Base-by-base conservation (phyloP, 805 yeast species). In the Metschnikowia amazonensis region DNA sequence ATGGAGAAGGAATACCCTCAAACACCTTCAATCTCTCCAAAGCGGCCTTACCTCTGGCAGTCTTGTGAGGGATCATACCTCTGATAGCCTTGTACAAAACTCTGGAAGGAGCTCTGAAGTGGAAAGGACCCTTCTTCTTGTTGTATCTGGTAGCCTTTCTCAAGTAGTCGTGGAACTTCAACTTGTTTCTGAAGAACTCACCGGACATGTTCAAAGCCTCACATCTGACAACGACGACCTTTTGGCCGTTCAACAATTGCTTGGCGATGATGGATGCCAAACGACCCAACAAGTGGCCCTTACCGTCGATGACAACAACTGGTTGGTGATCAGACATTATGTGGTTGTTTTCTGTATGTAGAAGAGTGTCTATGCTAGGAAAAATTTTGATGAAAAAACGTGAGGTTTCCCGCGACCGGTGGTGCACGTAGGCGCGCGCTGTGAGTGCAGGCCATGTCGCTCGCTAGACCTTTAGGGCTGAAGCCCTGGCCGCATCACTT, bases 71-170 rank as follows among this genome's bases (percentile, higher is more conserved):
- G 69, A 94, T 80, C 99, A 94, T 94, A 80, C 99, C 99, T 75
- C 96, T 87, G 74, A 94, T 77, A 70, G 99, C 97, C 86, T 94
- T 94, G 95, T 90, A 90, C 79, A 94, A 89, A 79, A 94, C 92
- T 81, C 98, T 89, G 58, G 98, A 90, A 76, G 99, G 99, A 58
- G 99, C 99, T 80, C 98, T 94, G 96, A 94, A 94, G 77, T 94
- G 99, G 97, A 92, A 94, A 70, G 98, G 98, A 81, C 99, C 99
- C 76, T 89, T 86, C 69, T 82, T 85, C 81, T 89, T 89, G 96
- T 94, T 94, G 90, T 76, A 94, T 80, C 96, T 86, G 72, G 99
- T 90, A 67, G 95, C 87, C 85, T 94, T 94, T 85, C 99, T 90
- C 78, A 94, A 86, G 89, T 90, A 94, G 75, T 95, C 99, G 79